phyloP scores from a whole-genome alignment of 2,329 filamentous ascomycete genomes.

The Paraphaeosphaeria minitans region DNA sequence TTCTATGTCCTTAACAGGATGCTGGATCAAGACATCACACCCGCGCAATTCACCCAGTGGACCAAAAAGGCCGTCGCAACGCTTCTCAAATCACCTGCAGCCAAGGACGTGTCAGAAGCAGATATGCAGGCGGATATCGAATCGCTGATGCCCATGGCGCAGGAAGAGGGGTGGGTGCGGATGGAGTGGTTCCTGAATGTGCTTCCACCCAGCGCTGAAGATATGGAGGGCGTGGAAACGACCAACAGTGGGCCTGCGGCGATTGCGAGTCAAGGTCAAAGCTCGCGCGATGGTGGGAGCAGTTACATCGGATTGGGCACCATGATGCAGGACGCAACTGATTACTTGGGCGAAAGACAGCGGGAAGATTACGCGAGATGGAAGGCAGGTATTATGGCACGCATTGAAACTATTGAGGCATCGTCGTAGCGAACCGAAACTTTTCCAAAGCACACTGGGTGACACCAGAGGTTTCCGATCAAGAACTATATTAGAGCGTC shows the following conservation, averaged over 20 bases:
- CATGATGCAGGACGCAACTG: constrained; percentile 77
- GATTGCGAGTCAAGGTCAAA: constrained; percentile 45
- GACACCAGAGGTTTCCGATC: accelerated
- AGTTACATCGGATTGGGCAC: constrained; percentile 58
- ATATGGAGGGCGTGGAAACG: constrained; percentile 35
- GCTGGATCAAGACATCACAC: constrained; percentile 35
- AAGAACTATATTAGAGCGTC: background rate
- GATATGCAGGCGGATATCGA: constrained; percentile 48
- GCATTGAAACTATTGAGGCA: constrained; percentile 58
- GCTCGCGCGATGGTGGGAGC: constrained; percentile 51
- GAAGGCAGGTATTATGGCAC: constrained; percentile 65
- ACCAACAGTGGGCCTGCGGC: constrained; percentile 28
- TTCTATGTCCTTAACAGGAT: constrained; percentile 62
- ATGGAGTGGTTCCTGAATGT: constrained; percentile 64
- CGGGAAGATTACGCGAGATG: constrained; percentile 66
- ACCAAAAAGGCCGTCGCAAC: constrained; percentile 56
- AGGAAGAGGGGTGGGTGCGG: constrained; percentile 53
- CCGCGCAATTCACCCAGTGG: constrained; percentile 40
- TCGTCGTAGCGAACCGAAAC: background rate
- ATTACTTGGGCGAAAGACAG: constrained; percentile 70
- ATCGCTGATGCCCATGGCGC: constrained; percentile 38
- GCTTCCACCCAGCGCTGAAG: constrained; percentile 33
- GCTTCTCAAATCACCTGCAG: constrained; percentile 55
- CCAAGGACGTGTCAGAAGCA: constrained; percentile 53
- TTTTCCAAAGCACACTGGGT: background rate